A percentile compares a stretch with the other conserved stretches of the same genome.
Evolutionary conservation across 208 protist genomes (phyloP).

Genomic region (Giardia muris): DNA sequence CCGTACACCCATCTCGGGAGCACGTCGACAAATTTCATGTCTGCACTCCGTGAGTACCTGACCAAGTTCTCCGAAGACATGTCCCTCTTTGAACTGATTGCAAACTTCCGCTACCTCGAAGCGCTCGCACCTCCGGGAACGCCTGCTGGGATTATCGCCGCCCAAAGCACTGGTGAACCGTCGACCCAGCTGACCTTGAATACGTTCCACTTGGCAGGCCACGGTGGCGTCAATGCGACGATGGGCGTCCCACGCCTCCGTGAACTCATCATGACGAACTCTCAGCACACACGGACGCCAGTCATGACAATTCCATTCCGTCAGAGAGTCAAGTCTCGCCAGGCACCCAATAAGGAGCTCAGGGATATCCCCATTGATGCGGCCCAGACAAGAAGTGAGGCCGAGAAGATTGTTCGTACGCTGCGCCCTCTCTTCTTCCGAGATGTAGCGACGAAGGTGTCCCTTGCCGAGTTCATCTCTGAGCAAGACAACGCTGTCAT

Average conservation of each 20-base stretch:
- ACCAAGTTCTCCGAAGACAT: neutral
- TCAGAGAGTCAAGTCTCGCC: no score
- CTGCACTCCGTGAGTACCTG: neutral
- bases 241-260: conserved; percentile 92
- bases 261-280: conserved; percentile 89
- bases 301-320: conserved; percentile 51
- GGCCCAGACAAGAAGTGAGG: neutral
- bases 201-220: conserved; percentile 98
- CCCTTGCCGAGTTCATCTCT: neutral
- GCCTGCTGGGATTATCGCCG: conserved; percentile 80
- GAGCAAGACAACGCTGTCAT: no score
- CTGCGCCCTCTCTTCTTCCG: neutral
- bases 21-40: neutral
- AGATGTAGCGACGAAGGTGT: neutral
- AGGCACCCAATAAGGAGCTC: neutral
- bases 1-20: neutral
- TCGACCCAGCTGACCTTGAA: conserved; percentile 99
- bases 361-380: neutral
- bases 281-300: conserved; percentile 54
- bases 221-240: conserved; percentile 93
- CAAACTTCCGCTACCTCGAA: neutral
- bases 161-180: conserved; percentile 89
- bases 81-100: neutral
- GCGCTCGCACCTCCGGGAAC: conserved; percentile 60
- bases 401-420: neutral